These are phyloP conservation scores for Artemisia annua DNA, from an alignment of 129 eudicot genomes.

Conservation along the genomic window DNA sequence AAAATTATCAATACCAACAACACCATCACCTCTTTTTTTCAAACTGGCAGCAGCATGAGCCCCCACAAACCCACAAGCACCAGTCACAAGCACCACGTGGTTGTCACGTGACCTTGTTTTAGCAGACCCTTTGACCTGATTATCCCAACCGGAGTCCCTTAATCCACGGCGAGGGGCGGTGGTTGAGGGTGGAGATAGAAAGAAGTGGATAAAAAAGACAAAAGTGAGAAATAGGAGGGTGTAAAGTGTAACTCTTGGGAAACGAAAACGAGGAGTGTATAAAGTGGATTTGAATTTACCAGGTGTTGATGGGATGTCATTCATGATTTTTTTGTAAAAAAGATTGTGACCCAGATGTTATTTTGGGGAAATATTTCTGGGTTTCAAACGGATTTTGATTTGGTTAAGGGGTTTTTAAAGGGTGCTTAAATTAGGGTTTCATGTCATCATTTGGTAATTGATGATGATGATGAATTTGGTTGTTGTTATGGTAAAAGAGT, in stretches of 20 bases:
- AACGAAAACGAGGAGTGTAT: slow-evolving; percentile 33
- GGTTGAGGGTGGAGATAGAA: slow-evolving; percentile 40
- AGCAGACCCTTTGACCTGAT: slow-evolving; percentile 52
- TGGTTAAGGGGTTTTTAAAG: too few species aligned
- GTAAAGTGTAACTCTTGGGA: slow-evolving; percentile 56
- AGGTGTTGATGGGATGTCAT: too few species aligned
- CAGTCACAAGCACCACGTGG: slow-evolving; percentile 57
- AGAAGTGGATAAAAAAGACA: slow-evolving; percentile 36
- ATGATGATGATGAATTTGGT: too few species aligned
- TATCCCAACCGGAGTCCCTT: slow-evolving; percentile 43
- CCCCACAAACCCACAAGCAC: slow-evolving; percentile 73
- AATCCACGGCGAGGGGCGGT: slow-evolving; percentile 41
- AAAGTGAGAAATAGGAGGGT: slow-evolving; percentile 48
- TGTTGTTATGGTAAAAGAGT: too few species aligned
- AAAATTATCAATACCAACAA: slow-evolving; percentile 65
- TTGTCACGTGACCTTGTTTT: slow-evolving; percentile 38
- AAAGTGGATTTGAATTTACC: too few species aligned
- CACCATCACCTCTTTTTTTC: slow-evolving; percentile 61
- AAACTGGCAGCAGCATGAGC: slow-evolving; percentile 52
- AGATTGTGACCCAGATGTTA: too few species aligned
- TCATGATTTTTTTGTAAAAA: too few species aligned
- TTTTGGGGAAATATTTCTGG: too few species aligned
- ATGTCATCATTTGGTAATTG: too few species aligned
- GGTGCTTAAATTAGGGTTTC: too few species aligned
- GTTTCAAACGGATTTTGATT: too few species aligned